Evolutionary conservation across 257 asterid genomes (phyloP), one percentile per base, ranked within the genome.

Genomic region (Gentiana straminea): DNA sequence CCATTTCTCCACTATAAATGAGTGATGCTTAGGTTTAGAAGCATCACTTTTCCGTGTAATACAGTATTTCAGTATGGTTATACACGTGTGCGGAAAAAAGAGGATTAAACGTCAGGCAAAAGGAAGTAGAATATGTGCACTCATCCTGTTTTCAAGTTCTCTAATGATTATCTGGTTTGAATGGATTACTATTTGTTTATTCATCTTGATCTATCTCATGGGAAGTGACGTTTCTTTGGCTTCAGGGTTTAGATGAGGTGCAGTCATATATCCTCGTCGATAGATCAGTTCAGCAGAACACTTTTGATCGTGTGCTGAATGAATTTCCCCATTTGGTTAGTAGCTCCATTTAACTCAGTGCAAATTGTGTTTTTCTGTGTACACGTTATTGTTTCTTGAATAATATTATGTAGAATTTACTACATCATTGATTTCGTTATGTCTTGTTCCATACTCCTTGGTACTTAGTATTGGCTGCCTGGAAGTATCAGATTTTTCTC

Each of bases 231-330:
- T 64, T 44, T 64, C 37, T 13, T 68, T 33, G 61, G 53, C 73
- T 57, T 64, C 81, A 91, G 98, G 70, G 79, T 61, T 75, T 92
- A 69, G 96, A 92, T 73, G 98, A 92, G 79, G 94, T 92, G 72
- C 98, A 92, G 58, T 79, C 98, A 10, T 92, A 83, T 70, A 77
- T 92, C 57, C 74, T 92, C 57, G 93, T 79, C 41, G 59, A 79
- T 67, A 85, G 98, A 84, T 71, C 86, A 35, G 65, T 63, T 52
- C 77, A 77, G 73, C 72, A 60, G 51, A 70, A 64, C 36, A 55
- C 61, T 60, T 62, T 49, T 55, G 65, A 65, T 62, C 68, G 73
- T 52, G 33, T 53, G 33, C 77, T 64, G 48, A 65, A 61, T 2
- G 75, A 85, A 55, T 64, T 76, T 71, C 65, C 79, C 49, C 76